Evolutionary conservation across 2,329 filamentous ascomycete species (phyloP), one percentile per base, ranked within the genome.

Genomic region (Capronia americana): DNA sequence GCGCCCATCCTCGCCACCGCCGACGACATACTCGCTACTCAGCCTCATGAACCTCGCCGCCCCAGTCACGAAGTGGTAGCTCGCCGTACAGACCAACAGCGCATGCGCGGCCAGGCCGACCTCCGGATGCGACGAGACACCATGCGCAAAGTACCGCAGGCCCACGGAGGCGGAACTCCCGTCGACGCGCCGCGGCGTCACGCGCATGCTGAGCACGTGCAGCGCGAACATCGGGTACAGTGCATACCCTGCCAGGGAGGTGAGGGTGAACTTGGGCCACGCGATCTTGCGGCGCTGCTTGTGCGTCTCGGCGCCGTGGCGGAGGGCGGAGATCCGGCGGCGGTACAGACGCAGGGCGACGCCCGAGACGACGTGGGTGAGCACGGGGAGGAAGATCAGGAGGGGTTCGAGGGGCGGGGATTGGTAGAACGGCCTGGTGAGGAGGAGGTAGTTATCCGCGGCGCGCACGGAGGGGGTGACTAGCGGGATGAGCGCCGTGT

Each of bases 371-470:
- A 97, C 83, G 77, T 98, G 94, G 2, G 89, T 86, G 65, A 88
- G 77, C 24, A 96, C 82, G 1, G 94, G 93, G 1, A 92, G 78
- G 51, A 85, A 88, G 67, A 98, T 87, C 68, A 98, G 84, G 23
- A 96, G 80, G 3, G 92, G 92, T 76, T 97, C 93, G 59, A 90
- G 84, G 17, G 92, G 81, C 1, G 90, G 85, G 0, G 92, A 93
- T 78, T 97, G 94, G 82, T 98, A 98, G 77, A 95, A 88, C 57
- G 96, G 93, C 68, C 94, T 88, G 30, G 93, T 93, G 77, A 97
- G 91, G 70, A 98, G 89, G 57, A 98, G 88, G 78, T 93, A 96
- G 57, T 88, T 88, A 76, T 97, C 93, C 67, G 91, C 91, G 60
- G 88, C 86, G 8, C 89, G 81, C 6, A 95, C 86, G 54, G 90